Conservation (phyloP, 2,329 filamentous ascomycete species). For the Stemphylium vesicarium region DNA sequence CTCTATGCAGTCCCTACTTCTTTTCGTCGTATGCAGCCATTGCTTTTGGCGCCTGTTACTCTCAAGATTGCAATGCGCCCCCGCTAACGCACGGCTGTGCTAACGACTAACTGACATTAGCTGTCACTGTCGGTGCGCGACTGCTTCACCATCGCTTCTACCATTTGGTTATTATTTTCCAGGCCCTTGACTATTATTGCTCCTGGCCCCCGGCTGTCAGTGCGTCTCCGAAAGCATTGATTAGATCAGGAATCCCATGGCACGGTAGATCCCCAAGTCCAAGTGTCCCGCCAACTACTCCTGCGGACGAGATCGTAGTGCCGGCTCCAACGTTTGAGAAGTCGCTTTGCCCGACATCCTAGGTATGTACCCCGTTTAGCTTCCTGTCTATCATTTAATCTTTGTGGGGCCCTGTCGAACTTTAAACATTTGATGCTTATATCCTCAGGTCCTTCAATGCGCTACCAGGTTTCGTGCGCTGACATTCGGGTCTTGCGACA, state of each 20-base stretch:
- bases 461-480: slow-evolving; percentile 28
- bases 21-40: slow-evolving; percentile 37
- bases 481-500: slow-evolving; percentile 36
- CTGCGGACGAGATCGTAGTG: slow-evolving; percentile 42
- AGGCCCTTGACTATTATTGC: slow-evolving; percentile 27
- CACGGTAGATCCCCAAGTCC: slow-evolving; percentile 43
- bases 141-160: slow-evolving; percentile 31
- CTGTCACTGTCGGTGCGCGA: slow-evolving; percentile 33
- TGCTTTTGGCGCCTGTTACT: slow-evolving; percentile 41
- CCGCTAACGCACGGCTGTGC: slow-evolving; percentile 25
- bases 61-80: slow-evolving; percentile 36
- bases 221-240: slow-evolving; percentile 33
- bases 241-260: slow-evolving; percentile 40
- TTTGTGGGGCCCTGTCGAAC: slow-evolving; percentile 29
- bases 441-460: slow-evolving; percentile 40
- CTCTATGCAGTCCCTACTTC: slow-evolving; percentile 39
- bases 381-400: slow-evolving; percentile 19
- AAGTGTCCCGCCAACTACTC: slow-evolving; percentile 41
- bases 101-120: slow-evolving; percentile 34
- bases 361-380: slow-evolving; percentile 39
- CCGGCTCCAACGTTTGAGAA: slow-evolving; percentile 47
- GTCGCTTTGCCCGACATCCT: slow-evolving; percentile 32
- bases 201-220: slow-evolving; percentile 37
- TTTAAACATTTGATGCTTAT: slow-evolving; percentile 40
- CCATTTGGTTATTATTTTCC: slow-evolving; percentile 24